Evolutionary conservation across 768 basidiomycete genomes (phyloP).

Genomic region (Leccinum olivaceopallidum): DNA sequence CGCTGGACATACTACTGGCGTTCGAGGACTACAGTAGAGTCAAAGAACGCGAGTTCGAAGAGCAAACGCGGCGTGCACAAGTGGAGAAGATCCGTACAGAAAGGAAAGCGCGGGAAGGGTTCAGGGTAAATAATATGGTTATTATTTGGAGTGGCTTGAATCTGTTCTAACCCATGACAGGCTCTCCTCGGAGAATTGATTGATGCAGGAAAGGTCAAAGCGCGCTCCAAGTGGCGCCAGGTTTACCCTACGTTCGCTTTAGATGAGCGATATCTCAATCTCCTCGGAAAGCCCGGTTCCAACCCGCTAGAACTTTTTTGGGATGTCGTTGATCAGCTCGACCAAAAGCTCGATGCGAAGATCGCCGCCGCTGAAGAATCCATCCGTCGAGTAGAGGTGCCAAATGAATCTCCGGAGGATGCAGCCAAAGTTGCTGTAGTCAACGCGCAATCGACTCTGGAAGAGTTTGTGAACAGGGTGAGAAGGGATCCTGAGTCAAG

Average conservation of each 20-base stretch:
- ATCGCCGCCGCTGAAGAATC: conserved; percentile 66
- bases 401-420: conserved; percentile 33
- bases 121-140: conserved; percentile 55
- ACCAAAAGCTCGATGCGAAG: conserved; percentile 81
- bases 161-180: conserved; percentile 37
- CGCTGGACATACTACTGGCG: conserved; percentile 86
- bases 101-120: conserved; percentile 88
- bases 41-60: conserved; percentile 89
- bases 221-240: conserved; percentile 90
- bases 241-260: conserved; percentile 75
- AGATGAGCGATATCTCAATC: conserved; percentile 80
- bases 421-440: conserved; percentile 39
- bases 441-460: conserved; percentile 59
- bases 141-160: not conserved
- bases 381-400: conserved; percentile 44
- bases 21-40: conserved; percentile 94
- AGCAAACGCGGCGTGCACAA: conserved; percentile 74
- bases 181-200: conserved; percentile 72
- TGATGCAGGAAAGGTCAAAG: conserved; percentile 63
- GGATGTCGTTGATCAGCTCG: conserved; percentile 87
- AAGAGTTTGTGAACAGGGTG: conserved; percentile 60
- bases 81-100: conserved; percentile 85
- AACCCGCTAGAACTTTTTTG: conserved; percentile 96
- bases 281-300: conserved; percentile 92
- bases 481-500: conserved; percentile 55